Evolutionary conservation across 192 early-diverging fungal species (phyloP).

Genomic region (Rhizophagus clarus): DNA sequence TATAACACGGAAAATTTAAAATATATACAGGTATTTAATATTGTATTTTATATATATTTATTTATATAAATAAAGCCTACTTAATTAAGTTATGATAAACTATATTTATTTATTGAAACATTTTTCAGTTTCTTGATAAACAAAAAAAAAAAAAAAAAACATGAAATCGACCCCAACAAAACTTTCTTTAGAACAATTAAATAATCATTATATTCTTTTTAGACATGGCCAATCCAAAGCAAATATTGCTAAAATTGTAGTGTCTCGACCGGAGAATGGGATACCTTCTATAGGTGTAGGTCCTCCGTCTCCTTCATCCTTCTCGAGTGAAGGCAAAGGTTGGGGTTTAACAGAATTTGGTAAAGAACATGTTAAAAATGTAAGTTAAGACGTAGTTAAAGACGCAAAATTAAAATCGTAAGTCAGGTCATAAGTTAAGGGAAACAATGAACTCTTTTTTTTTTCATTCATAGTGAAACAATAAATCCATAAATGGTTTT

Average conservation of each 20-base stretch:
- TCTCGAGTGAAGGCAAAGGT: slow-evolving; percentile 12
- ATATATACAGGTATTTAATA: too few species aligned
- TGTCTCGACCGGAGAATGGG: slow-evolving; percentile 48
- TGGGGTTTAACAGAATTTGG: slow-evolving; percentile 48
- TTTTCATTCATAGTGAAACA: too few species aligned
- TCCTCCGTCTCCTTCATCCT: slow-evolving; percentile 22
- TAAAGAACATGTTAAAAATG: slow-evolving; percentile 46
- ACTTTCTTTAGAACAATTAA: slow-evolving; percentile 21
- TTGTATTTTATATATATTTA: too few species aligned
- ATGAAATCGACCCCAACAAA: background rate
- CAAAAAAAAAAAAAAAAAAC: background rate
- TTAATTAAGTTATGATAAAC: background rate
- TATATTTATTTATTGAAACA: background rate
- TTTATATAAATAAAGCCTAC: background rate
- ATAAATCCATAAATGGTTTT: background rate
- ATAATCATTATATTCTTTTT: slow-evolving; percentile 44
- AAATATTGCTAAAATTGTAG: slow-evolving; percentile 46
- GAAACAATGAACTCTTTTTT: background rate
- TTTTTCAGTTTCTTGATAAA: background rate
- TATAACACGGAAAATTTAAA: background rate
- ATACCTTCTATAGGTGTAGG: slow-evolving; percentile 41
- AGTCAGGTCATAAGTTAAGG: too few species aligned
- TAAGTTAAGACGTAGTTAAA: background rate
- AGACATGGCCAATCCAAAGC: slow-evolving; percentile 54
- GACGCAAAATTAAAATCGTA: too few species aligned